Base-by-base conservation (phyloP, 2,329 filamentous ascomycete genomes). In the Pseudocercospora fuligena region DNA sequence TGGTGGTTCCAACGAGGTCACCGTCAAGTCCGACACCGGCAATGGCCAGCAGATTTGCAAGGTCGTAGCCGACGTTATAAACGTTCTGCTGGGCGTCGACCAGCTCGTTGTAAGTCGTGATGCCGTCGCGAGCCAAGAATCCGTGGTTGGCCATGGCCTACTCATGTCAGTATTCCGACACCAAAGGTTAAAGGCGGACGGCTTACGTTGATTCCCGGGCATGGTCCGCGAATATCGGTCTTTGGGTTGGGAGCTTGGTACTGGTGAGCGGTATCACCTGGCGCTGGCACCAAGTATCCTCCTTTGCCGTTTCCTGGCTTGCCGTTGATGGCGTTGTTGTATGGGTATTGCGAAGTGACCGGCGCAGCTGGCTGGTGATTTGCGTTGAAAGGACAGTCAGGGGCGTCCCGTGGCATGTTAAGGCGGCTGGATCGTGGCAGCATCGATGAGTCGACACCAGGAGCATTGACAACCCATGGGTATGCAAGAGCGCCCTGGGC, bases 261-360 rank as follows among this genome's bases (percentile, higher is more conserved):
- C 65, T 74, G 60, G 71, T 79, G 73, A 7, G 76, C 79, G 19
- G 71, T 76, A 59, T 82, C 80, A 8, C 78, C 78, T 49, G 74
- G 73, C n/a, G 78, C 80, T 29, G 81, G 81, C 0, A 83, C 81
- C 63, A 78, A 72, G 63, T 78, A 79, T 3, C 81, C 80, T 51
- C 81, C 80, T 27, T 71, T 75, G 5, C 77, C 78, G 9, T 73
- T 80, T 2, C 81, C 81, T 25, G 76, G 78, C 8, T 74, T 58
- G 40, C 81, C 81, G 61, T 81, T 78, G 62, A 77, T 78, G 2
- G 81, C 80, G 21, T 75, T 74, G 40, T 77, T 78, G 68, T 83
- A 82, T 19, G 79, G 80, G 62, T 73, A 80, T 53, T 75, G 61
- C 19, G 67, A 63, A 9, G 73, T 75, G 58, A 77, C 73, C 0